Evolutionary conservation across 2,329 filamentous ascomycete genomes (phyloP), one percentile per base, ranked within the genome.

Genomic region (Penicillium sp.): DNA sequence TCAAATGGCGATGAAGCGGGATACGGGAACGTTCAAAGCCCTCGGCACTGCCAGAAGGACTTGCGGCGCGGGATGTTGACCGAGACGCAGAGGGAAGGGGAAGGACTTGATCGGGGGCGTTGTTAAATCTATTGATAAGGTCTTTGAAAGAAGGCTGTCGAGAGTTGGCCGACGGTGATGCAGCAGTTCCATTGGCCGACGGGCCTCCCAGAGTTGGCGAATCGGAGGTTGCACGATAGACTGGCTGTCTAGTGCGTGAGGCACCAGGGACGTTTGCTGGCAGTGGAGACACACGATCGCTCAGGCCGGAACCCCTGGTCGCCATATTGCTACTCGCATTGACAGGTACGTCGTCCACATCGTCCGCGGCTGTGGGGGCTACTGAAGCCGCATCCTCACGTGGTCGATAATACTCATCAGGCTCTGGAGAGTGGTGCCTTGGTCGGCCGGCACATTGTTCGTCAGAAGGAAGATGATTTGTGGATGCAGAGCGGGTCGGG

Each of bases 41-140:
- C 36, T 56, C 52, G 16, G 48, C 39, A 30, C 52, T 57, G 16
- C 54, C 55, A 10, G 51, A 41, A 4, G 65, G 63, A 32, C 63
- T 69, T 4, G 51, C 52, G 23, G 65, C 57, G 39, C 54, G 52
- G 2, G 65, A 62, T 23, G 55, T 43, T n/a, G 60, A 52, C 13
- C 51, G 44, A 22, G 60, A 56, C 17, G 56, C 48, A 15, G 55
- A 55, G 6, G 68, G 69, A 10, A 68, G 41, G 3, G 69, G 69
- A 15, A 62, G 65, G 32, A 66, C 52, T 43, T 68, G 62, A 45
- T 71, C 69, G 22, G 55, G 68, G 50, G 73, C 79, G 56, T 81
- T 78, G 61, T 90, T 84, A 65, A 90, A 92, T 37, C 77, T 80
- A 62, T 82, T 85, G 54, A 85, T 80, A 45, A 92, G 71, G 57